phyloP scores from a whole-genome alignment of 1,284 basidiomycete genomes.

The Wolfiporia cocos region DNA sequence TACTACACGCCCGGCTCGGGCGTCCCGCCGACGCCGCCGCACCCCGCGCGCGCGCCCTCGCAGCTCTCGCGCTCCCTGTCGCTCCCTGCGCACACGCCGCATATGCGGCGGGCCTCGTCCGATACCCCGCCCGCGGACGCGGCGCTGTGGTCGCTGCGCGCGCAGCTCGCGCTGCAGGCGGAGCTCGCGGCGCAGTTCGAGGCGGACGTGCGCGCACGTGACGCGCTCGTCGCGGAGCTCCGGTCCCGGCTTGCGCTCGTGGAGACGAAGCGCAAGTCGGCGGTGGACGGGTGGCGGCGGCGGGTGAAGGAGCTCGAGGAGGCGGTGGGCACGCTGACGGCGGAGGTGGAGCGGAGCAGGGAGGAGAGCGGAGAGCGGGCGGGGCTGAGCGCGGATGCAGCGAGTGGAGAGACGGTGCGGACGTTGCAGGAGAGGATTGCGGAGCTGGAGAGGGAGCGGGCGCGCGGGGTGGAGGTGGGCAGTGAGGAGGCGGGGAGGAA shows the following conservation, averaged over 20 bases:
- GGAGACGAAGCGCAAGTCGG: constrained; percentile 49
- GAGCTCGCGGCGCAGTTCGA: constrained; percentile 71
- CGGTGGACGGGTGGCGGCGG: constrained; percentile 60
- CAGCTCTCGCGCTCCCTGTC: too few species aligned
- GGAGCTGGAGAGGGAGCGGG: constrained; percentile 54
- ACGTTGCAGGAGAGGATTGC: constrained; percentile 61
- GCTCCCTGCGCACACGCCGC: too few species aligned
- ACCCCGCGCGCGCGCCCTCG: too few species aligned
- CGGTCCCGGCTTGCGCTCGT: constrained; percentile 41
- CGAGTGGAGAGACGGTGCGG: constrained; percentile 61
- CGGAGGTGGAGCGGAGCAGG: constrained; percentile 61
- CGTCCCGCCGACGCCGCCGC: constrained; percentile 62
- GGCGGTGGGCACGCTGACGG: constrained; percentile 55
- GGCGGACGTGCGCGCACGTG: constrained; percentile 60
- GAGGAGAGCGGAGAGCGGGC: constrained; percentile 63
- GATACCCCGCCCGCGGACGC: constrained; percentile 60
- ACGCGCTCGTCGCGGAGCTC: constrained; percentile 63
- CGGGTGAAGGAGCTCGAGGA: constrained; percentile 66
- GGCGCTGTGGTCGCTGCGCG: constrained; percentile 58
- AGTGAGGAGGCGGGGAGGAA: constrained; percentile 23
- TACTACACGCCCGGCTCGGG: constrained; percentile 70
- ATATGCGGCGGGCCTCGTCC: constrained; percentile 35
- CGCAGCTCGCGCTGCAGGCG: constrained; percentile 62
- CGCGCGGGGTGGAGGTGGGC: constrained; percentile 33
- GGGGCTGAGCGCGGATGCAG: constrained; percentile 77